Evolutionary conservation across 352 stramenopile genomes (phyloP).

Genomic region (Globisporangium sylvaticum): DNA sequence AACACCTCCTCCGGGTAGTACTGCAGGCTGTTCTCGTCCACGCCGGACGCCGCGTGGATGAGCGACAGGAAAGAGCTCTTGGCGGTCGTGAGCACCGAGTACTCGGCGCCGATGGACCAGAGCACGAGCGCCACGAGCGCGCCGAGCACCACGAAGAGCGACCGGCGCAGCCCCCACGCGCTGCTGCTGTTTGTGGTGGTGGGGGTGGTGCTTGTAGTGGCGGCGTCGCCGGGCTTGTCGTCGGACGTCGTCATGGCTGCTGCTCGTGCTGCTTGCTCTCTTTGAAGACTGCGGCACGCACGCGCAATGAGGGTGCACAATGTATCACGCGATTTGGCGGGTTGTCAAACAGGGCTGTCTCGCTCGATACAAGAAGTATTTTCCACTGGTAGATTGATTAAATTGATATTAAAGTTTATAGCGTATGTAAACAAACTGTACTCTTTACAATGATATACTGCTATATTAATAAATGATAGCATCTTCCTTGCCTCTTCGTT

Average conservation of each 20-base stretch:
- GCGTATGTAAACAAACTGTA: too few species aligned
- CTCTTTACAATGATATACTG: too few species aligned
- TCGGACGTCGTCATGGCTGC: background rate
- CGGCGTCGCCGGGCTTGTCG: background rate
- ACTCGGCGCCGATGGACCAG: conserved; percentile 18
- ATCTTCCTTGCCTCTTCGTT: too few species aligned
- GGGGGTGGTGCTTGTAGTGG: background rate
- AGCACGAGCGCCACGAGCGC: conserved; percentile 13
- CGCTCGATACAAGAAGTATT: too few species aligned
- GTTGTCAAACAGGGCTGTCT: background rate
- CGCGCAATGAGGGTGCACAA: background rate
- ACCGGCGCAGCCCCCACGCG: conserved; percentile 7
- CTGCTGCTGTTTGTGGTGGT: background rate
- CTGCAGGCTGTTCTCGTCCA: conserved; percentile 2
- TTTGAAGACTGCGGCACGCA: background rate
- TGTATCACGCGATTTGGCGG: background rate
- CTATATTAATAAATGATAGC: too few species aligned
- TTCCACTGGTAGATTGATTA: background rate
- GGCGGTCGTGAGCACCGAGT: conserved; percentile 14
- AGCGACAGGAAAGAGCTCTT: conserved; percentile 15
- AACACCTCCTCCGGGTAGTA: conserved; percentile 15
- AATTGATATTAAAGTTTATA: too few species aligned
- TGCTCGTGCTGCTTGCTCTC: background rate
- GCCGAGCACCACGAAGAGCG: conserved; percentile 11
- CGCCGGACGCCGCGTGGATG: conserved; percentile 6